phyloP scores from a whole-genome alignment of 225 moss, liverwort and hornwort species.

The Sphagnum tenellum region DNA sequence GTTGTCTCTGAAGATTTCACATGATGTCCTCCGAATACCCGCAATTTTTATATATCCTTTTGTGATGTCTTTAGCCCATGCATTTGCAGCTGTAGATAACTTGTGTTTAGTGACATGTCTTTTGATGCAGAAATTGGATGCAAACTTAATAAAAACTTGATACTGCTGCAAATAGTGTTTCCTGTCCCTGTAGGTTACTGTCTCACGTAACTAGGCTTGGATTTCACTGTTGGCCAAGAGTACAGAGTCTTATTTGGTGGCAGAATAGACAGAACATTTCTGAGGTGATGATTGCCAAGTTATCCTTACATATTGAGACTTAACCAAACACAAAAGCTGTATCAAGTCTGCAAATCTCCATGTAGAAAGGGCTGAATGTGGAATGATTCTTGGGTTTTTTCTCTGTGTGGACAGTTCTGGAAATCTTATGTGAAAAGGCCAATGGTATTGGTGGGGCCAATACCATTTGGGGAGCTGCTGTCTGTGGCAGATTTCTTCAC shows the following conservation, averaged over 20 bases:
- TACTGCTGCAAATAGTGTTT: too few relatives aligned
- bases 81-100: not conserved
- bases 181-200: too few relatives aligned
- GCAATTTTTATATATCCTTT: not conserved
- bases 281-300: not conserved
- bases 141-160: not conserved
- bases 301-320: too few relatives aligned
- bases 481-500: slow-evolving; percentile 34
- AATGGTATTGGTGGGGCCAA: slow-evolving; percentile 73
- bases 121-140: not conserved
- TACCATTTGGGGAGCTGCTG: slow-evolving; percentile 87
- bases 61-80: not conserved
- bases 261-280: not conserved
- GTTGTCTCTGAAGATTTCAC: not conserved
- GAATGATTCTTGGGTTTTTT: slow-evolving; percentile 3
- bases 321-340: too few relatives aligned
- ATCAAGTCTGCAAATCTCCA: too few relatives aligned
- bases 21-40: not conserved
- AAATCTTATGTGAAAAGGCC: slow-evolving; percentile 71
- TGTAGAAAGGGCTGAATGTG: not conserved
- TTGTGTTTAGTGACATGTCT: not conserved
- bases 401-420: slow-evolving; percentile 64
- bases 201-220: too few relatives aligned
- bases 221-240: too few relatives aligned
- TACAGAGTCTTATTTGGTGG: not conserved